A percentile compares a stretch with the other conserved stretches of the same genome.
Evolutionary conservation across 164 flowering plant species (phyloP).

Genomic region (Aristolochia fimbriata): DNA sequence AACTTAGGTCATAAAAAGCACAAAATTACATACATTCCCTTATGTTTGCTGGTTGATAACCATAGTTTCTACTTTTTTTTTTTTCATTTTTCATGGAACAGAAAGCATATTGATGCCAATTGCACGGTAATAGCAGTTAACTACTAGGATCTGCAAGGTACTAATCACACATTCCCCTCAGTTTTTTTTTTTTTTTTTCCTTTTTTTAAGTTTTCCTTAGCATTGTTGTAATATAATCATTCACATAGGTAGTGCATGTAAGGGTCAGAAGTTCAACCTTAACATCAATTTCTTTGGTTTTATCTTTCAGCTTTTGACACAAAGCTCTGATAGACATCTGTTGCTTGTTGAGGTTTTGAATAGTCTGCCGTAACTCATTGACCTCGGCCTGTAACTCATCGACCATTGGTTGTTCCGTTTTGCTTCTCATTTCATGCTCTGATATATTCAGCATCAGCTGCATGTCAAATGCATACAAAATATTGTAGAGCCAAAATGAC

Average conservation of each 20-base stretch:
- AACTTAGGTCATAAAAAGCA: too few relatives aligned
- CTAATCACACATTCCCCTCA: too few relatives aligned
- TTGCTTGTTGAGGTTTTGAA: constrained; percentile 60
- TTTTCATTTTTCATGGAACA: too few relatives aligned
- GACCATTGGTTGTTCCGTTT: constrained; percentile 61
- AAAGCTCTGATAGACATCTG: constrained; percentile 55
- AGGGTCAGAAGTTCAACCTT: constrained; percentile 34
- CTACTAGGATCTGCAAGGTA: too few relatives aligned
- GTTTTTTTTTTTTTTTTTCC: too few relatives aligned
- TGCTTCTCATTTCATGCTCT: constrained; percentile 37
- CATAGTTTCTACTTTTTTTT: too few relatives aligned
- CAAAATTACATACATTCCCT: too few relatives aligned
- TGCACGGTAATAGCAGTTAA: too few relatives aligned
- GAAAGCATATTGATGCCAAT: too few relatives aligned
- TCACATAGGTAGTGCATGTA: neutral
- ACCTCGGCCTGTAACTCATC: constrained; percentile 55
- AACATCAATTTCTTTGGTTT: constrained; percentile 48
- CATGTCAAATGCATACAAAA: constrained; percentile 3
- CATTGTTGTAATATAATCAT: neutral
- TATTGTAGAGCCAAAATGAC: neutral
- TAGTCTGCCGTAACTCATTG: constrained; percentile 51
- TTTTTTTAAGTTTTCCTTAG: too few relatives aligned
- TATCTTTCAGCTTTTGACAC: constrained; percentile 49
- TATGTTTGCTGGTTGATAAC: too few relatives aligned
- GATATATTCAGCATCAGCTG: constrained; percentile 64